Evolutionary conservation across 129 eudicot species (phyloP), one percentile per base, ranked within the genome.

Genomic region (Logfia minima): DNA sequence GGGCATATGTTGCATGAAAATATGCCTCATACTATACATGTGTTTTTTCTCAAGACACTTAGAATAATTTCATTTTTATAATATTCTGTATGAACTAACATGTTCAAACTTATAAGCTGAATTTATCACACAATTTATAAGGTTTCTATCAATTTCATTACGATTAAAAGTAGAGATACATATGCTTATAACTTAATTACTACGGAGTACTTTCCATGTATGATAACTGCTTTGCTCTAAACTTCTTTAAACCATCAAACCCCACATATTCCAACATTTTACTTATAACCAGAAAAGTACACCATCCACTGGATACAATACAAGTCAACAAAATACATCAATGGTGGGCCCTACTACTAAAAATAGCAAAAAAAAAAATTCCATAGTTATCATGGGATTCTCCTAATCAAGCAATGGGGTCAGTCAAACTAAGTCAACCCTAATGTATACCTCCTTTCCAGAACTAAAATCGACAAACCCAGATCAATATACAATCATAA

Each of bases 1-100:
- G 82, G 77, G 72, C 45, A 78, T 67, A 55, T 48, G 77, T 79
- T 79, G 82, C 82, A 79, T 78, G n/a, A 41, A 43, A 55, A 41
- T 68, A 53, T 70, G 76, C 53, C 72, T 32, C 24, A 55, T 43
- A 78, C 77, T 61, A 78, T 39, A 37, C 70, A 43, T 45, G 34
- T 68, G 37, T 21, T 65, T 17, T 31, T 3, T 17, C 72, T 76
- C 52, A 29, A 53, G 21, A 29, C 11, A 32, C 34, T 14, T 76
- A 22, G 35, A 69, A 77, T 60, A 60, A 59, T 39, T 70, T 17
- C 66, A 22, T 62, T 32, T 35, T 64, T 63, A 71, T 79, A 37
- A 37, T 55, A 17, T 67, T 23, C 26, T 77, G 81, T 55, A 52
- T 53, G 17, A 53, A 52, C 65, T 66, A 52, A 17, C 4, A 14